Conservation (phyloP, 805 yeast species). For the Saccharomycopsis lassenensis region DNA sequence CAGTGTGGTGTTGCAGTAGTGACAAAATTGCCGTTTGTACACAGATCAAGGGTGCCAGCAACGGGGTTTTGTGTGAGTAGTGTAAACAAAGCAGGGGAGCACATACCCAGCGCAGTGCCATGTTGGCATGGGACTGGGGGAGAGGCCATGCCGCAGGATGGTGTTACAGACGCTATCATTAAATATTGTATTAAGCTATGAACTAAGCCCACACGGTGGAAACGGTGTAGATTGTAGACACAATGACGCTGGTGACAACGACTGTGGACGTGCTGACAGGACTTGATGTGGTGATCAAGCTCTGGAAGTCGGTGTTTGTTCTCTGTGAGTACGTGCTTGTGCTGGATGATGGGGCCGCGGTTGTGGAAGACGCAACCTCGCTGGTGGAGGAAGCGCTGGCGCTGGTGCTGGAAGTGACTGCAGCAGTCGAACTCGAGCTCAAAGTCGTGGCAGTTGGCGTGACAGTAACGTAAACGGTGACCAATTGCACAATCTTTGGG, state of each 20-base stretch:
- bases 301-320: not conserved
- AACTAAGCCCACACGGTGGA: conserved; percentile 7
- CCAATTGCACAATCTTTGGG: conserved; percentile 11
- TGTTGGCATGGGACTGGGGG: no score
- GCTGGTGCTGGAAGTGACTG: conserved; percentile 1
- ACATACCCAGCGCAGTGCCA: no score
- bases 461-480: conserved; percentile 15
- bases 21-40: no score
- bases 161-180: no score
- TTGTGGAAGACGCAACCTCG: conserved; percentile 1
- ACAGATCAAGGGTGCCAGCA: no score
- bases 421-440: not conserved
- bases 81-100: no score
- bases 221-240: conserved; percentile 9
- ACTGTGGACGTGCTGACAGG: conserved; percentile 4
- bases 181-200: no score
- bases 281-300: conserved; percentile 1
- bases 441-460: conserved; percentile 7
- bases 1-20: no score
- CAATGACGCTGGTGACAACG: conserved; percentile 8
- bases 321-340: conserved; percentile 1
- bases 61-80: no score
- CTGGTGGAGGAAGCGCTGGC: not conserved
- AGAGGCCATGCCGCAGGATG: no score
- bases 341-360: not conserved